Conservation (phyloP, 495 filamentous ascomycete genomes). For the Neurospora sp. region DNA sequence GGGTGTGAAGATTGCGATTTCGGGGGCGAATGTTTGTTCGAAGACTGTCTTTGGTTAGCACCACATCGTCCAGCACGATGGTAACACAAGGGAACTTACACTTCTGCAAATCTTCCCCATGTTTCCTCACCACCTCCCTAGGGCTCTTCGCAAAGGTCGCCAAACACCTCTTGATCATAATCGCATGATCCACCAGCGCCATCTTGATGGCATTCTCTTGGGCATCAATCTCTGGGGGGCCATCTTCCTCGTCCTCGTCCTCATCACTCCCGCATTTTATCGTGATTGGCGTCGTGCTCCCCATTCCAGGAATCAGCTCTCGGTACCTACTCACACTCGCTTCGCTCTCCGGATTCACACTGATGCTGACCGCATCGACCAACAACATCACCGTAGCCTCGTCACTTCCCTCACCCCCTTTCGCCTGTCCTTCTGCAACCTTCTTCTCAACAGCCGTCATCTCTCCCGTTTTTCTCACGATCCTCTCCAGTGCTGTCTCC, state of each 20-base stretch:
- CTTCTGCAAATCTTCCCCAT: conserved; percentile 36
- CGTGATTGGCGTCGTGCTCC: conserved; percentile 32
- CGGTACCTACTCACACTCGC: conserved; percentile 68
- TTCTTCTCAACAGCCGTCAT: conserved; percentile 64
- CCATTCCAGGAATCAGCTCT: conserved; percentile 50
- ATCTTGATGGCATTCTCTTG: conserved; percentile 78
- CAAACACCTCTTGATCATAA: conserved; percentile 75
- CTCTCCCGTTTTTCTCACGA: conserved; percentile 82
- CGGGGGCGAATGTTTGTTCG: conserved; percentile 51
- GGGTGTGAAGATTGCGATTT: conserved; percentile 47
- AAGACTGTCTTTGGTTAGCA: conserved; percentile 33
- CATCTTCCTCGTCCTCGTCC: conserved; percentile 38
- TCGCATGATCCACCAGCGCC: conserved; percentile 80
- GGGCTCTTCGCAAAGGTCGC: conserved; percentile 54
- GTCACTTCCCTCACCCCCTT: conserved; percentile 20
- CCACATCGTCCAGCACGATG: conserved; percentile 1
- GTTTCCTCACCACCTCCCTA: conserved; percentile 33
- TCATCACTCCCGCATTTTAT: conserved; percentile 27
- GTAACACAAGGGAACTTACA: conserved; percentile 36
- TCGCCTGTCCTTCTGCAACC: conserved; percentile 58
- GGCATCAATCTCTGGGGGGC: conserved; percentile 44
- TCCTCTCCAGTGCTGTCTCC: conserved; percentile 85
- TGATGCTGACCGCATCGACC: conserved; percentile 61
- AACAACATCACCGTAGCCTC: conserved; percentile 48
- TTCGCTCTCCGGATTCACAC: conserved; percentile 57